Conservation (phyloP, 2,329 filamentous ascomycete species). For the Ceratocystis cacaofunesta region DNA sequence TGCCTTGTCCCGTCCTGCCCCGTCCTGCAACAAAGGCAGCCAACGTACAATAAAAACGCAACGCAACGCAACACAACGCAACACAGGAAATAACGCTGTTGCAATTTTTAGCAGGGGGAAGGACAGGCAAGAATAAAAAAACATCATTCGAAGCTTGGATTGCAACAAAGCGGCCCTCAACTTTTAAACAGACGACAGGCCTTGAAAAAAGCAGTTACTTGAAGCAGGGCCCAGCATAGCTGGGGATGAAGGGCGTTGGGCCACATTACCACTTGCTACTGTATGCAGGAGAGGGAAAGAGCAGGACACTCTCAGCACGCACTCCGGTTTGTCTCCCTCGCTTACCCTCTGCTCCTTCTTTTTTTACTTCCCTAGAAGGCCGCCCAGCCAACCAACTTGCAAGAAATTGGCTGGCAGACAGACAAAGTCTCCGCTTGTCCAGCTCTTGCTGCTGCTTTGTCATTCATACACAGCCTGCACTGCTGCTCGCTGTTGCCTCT, state of each 20-base stretch:
- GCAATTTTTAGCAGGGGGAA: not conserved
- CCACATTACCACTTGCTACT: not conserved
- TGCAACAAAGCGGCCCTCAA: not conserved
- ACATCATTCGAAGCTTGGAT: not conserved
- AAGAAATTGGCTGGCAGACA: not conserved
- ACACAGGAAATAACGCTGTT: not conserved
- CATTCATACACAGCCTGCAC: not conserved
- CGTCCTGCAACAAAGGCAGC: not conserved
- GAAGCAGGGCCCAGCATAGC: no score
- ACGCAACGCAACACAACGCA: not conserved
- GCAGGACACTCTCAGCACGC: not conserved
- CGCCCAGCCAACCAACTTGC: not conserved
- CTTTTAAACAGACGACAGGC: conserved; percentile 2
- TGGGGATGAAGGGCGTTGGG: not conserved
- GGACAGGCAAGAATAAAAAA: not conserved
- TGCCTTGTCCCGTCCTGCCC: not conserved
- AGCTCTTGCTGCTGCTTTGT: not conserved
- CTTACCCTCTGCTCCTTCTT: not conserved
- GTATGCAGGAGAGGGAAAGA: not conserved
- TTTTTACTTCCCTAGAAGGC: not conserved
- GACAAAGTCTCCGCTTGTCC: not conserved
- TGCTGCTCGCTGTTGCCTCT: not conserved
- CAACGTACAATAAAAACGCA: not conserved
- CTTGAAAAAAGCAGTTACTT: not conserved
- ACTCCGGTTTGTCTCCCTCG: not conserved